Evolutionary conservation across 345 rosid genomes (phyloP), one percentile per base, ranked within the genome.

Genomic region (Eucalyptus guilfoylei): DNA sequence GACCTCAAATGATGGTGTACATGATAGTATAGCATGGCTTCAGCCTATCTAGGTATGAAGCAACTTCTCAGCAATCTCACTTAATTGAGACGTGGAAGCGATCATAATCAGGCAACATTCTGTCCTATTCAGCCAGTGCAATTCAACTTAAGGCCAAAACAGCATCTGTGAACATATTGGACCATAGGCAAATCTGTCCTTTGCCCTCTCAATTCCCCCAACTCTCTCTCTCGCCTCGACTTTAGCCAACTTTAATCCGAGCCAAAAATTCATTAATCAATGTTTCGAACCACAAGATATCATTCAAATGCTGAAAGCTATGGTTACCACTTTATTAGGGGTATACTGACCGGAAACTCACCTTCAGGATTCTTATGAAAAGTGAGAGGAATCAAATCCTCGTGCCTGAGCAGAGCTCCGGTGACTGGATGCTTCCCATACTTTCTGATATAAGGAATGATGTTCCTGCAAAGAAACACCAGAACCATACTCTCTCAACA

Each of bases 291-390:
- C 28, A 21, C 81, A 19, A 72, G 26, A 72, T 37, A 72, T 37
- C 45, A 23, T 12, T 76, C 83, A 76, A 44, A 76, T 40, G 83
- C 47, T 6, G 47, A 40, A 76, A 40, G 30, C 30, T 28, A 76
- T 23, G 83, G 30, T 76, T 23, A 76, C 47, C 85, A 76, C 85
- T 40, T 40, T 40, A 76, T 76, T 40, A 76, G 85, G 85, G 85
- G 30, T 40, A 40, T 40, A 76, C 47, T 14, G 47, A 40, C 72
- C 32, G 50, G 80, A 49, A 23, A 6, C 89, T 42, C 91, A 98
- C 99, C 99, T 93, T 97, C 96, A 87, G 95, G 88, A 88, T 98
- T 97, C 90, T 95, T 96, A 92, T 97, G 98, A 90, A 98, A 98
- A 88, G 92, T 94, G 62, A 97, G 96, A 85, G 96, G 92, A 89